Evolutionary conservation across 305 asterid genomes (phyloP), one percentile per base, ranked within the genome.

Genomic region (Fraxinus sp.): DNA sequence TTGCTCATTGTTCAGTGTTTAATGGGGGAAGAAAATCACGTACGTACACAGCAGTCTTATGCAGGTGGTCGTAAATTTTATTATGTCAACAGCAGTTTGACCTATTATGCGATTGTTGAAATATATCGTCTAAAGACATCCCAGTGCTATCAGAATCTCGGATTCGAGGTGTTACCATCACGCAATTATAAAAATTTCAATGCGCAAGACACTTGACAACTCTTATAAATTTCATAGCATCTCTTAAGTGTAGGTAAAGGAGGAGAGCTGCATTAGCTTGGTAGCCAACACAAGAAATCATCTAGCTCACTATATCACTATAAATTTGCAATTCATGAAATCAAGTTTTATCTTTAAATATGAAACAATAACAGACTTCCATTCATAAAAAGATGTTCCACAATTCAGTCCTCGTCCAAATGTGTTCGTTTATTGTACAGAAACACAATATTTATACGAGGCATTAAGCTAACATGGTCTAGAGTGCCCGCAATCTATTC

Each of bases 401-500:
- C 41, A 71, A 71, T 28, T 71, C 24, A 13, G 76, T 16, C 24
- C 41, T 16, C 43, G 4, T 5, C 36, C 77, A 71, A 33, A 14
- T 13, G 26, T 33, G 14, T 71, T 71, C 14, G n/a, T 71, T 32
- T 32, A 71, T 32, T 71, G 76, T 71, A 71, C 76, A 16, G 41
- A 71, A 71, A 71, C 76, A 32, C 76, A n/a, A 5, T 30, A 71
- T 32, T 26, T 71, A 32, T 36, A 32, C 46, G 2, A 71, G 43
- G n/a, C 32, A 28, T 30, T 26, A 68, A 68, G 39, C 75, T 30
- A 28, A 28, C 37, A 13, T 26, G 18, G 20, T 30, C 37, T 28
- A 30, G 24, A 72, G 46, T 72, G 14, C 22, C 30, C 14, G 55
- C 7, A 26, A 74, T 18, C 68, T 90, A 93, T 70, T 90, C 96